These are phyloP conservation scores for Picochlorum sp. DNA, from an alignment of 139 green algal species.

Conservation along the genomic window DNA sequence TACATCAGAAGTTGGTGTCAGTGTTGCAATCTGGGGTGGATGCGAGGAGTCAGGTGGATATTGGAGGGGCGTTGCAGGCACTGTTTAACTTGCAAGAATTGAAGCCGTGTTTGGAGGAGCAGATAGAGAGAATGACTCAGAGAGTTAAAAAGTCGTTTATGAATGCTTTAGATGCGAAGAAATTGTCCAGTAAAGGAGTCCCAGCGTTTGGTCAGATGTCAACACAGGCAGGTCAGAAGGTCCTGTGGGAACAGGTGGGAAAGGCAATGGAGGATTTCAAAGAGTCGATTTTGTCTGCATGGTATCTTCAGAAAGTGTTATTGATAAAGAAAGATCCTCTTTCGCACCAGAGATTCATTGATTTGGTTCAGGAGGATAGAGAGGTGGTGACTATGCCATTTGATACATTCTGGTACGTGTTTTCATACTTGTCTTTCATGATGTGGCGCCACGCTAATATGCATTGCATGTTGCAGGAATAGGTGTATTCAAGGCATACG, in stretches of 20 bases:
- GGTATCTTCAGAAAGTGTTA: constrained; percentile 87
- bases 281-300: constrained; percentile 45
- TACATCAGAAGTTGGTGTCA: constrained; percentile 53
- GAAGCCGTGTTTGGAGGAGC: constrained; percentile 34
- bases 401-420: constrained; percentile 50
- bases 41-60: constrained; percentile 70
- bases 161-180: constrained; percentile 51
- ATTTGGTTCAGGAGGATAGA: constrained; percentile 42
- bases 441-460: not conserved
- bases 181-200: constrained; percentile 36
- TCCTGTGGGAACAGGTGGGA: constrained; percentile 55
- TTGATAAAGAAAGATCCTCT: constrained; percentile 92
- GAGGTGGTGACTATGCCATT: constrained; percentile 16
- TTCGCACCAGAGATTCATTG: constrained; percentile 78
- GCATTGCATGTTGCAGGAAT: not conserved
- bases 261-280: constrained; percentile 50
- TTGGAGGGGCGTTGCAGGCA: constrained; percentile 82
- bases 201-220: not conserved
- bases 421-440: too few species aligned
- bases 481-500: not conserved
- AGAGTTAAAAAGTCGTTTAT: constrained; percentile 41
- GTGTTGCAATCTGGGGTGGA: constrained; percentile 65
- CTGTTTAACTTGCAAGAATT: constrained; percentile 83
- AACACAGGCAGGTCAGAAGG: constrained; percentile 30
- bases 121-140: constrained; percentile 30